These are phyloP conservation scores for Gyrodon lividus DNA, from an alignment of 768 basidiomycete species.

Conservation along the genomic window DNA sequence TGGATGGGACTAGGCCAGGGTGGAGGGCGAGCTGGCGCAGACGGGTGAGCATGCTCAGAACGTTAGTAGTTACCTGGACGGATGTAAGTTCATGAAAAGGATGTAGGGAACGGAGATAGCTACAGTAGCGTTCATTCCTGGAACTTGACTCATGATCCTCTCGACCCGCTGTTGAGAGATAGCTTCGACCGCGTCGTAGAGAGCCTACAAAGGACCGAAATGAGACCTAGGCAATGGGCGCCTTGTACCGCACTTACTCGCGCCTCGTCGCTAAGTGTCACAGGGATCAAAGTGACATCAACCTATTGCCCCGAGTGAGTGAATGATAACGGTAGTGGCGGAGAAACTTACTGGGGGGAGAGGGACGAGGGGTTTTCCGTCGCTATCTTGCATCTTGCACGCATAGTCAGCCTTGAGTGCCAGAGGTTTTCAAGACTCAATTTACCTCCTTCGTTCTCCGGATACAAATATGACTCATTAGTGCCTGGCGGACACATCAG, in stretches of 20 bases:
- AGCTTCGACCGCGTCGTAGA: slow-evolving; percentile 71
- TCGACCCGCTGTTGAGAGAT: slow-evolving; percentile 64
- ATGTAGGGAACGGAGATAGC: slow-evolving; percentile 1
- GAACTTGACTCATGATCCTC: slow-evolving; percentile 43
- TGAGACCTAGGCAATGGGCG: neutral
- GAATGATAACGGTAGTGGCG: neutral
- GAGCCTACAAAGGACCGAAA: slow-evolving; percentile 34
- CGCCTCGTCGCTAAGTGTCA: slow-evolving; percentile 61
- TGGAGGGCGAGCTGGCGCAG: slow-evolving; percentile 82
- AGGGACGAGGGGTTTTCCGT: slow-evolving; percentile 70
- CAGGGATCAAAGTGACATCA: slow-evolving; percentile 72
- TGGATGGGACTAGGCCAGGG: slow-evolving; percentile 67
- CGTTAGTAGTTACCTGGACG: slow-evolving; percentile 60
- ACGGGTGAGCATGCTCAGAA: slow-evolving; percentile 82
- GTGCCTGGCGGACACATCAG: slow-evolving; percentile 42
- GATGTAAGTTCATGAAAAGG: slow-evolving; percentile 4
- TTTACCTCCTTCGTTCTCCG: slow-evolving; percentile 79
- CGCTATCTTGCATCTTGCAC: slow-evolving; percentile 75
- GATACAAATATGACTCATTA: slow-evolving; percentile 78
- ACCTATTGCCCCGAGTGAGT: slow-evolving; percentile 45
- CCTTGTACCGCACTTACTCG: slow-evolving; percentile 43
- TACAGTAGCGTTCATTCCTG: slow-evolving; percentile 44
- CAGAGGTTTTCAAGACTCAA: neutral
- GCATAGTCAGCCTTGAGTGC: slow-evolving; percentile 16
- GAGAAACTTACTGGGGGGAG: slow-evolving; percentile 59